phyloP scores from a whole-genome alignment of 345 rosid genomes.

The Ceriops zippeliana region DNA sequence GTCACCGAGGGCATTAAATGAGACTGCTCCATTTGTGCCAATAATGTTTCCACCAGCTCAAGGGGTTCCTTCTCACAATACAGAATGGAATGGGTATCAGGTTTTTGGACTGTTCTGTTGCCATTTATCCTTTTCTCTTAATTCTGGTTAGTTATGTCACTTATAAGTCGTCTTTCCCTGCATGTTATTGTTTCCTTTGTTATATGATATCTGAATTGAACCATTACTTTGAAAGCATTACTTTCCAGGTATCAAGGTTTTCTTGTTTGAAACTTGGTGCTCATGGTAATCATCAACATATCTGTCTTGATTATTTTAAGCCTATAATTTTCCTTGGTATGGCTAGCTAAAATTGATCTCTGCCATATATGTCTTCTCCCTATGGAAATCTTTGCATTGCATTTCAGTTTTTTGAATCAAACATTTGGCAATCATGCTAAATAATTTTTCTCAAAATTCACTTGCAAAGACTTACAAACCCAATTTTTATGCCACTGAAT shows the following conservation, averaged over 20 bases:
- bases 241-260: neutral
- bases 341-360: no score
- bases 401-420: neutral
- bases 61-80: slow-evolving; percentile 50
- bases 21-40: slow-evolving; percentile 52
- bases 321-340: no score
- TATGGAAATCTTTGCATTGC: neutral
- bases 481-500: slow-evolving; percentile 9
- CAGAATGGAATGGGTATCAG: slow-evolving; percentile 91
- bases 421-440: neutral
- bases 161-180: neutral
- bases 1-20: slow-evolving; percentile 53
- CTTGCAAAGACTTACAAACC: neutral
- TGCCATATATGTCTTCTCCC: no score
- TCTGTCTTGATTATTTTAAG: no score
- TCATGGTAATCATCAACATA: no score
- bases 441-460: neutral
- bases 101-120: slow-evolving; percentile 27
- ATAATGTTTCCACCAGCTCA: slow-evolving; percentile 54
- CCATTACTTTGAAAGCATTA: neutral
- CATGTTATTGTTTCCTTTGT: neutral
- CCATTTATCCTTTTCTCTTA: neutral
- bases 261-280: neutral
- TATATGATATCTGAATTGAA: slow-evolving; percentile 4
- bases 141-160: neutral